Percentiles rank a stretch among this genome's conserved stretches.
Conservation (phyloP, 768 basidiomycete genomes). For the Tylopilus felleus region DNA sequence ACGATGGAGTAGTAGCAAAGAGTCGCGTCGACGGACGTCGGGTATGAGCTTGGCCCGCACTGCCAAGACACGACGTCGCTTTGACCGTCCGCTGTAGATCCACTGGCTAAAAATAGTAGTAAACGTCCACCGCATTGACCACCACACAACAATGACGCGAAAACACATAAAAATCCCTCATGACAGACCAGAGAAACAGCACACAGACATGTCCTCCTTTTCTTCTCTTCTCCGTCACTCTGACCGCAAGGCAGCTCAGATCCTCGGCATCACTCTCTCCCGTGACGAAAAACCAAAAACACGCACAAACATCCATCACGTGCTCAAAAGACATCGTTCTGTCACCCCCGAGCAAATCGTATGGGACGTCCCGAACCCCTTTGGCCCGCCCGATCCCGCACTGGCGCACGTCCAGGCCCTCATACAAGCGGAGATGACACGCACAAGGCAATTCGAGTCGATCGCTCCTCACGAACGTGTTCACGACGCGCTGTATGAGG, state of each 20-base stretch:
- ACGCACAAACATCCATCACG: neutral
- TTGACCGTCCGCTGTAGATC: no score
- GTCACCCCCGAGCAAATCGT: neutral
- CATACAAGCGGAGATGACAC: neutral
- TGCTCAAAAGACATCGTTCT: neutral
- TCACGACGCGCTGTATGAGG: no score
- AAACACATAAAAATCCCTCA: neutral
- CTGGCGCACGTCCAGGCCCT: neutral
- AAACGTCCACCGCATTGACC: neutral
- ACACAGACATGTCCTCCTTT: neutral
- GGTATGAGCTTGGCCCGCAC: no score
- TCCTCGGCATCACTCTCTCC: neutral
- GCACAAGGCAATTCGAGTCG: neutral
- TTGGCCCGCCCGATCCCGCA: neutral
- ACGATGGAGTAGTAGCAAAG: neutral
- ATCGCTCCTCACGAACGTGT: neutral
- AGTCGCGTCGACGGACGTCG: no score
- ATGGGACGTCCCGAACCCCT: conserved; percentile 19
- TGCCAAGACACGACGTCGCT: no score
- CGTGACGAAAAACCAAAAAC: neutral
- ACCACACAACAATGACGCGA: neutral
- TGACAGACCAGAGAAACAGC: no score
- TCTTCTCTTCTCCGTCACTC: neutral
- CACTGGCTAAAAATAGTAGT: no score
- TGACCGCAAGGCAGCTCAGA: neutral